Evolutionary conservation across 164 flowering plant species (phyloP), one percentile per base, ranked within the genome.

Genomic region (Liquidambar formosana): DNA sequence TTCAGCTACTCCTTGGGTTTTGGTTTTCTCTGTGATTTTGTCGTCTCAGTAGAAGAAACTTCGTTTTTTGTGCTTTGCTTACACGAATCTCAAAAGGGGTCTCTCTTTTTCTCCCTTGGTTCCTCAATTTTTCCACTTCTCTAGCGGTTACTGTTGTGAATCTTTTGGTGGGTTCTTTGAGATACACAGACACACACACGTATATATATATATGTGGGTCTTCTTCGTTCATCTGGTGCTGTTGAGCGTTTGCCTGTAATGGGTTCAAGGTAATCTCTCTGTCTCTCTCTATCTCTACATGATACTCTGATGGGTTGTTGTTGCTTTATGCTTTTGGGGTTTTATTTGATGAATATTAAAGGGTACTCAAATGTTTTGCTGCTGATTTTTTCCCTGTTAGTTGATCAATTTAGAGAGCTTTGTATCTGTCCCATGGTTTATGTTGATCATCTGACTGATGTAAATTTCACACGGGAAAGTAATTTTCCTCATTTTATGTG

Each of bases 241-340:
- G 25, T 47, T 67, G 33, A 66, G 53, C 26, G 46, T 57, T 57
- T 49, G 47, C 68, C 64, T 22, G 65, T 8, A 47, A 71, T 67
- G 65, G 75, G 57, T 67, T 58, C 72, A 44, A 69, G 75, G 79
- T 76, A 47, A 68, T 49, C 47, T 63, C 15, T 41, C 45, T 18
- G 67, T 60, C 43, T 12, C 41, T 33, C 41, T 33, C 2, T 33
- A 33, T 33, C 6, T 33, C 2, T 33, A 33, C 6, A 33, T 33
- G 41, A 33, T 23, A 16, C 18, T 25, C 28, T 44, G 46, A 19
- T 46, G 9, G 58, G 67, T 67, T 56, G n/a, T 11, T 63, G 19
- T 44, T 15, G 8, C 14, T 48, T 25, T 18, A 0, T 49, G 15
- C n/a, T 15, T 63, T 28, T 33, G 8, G 46, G n/a, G 15, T 64